Evolutionary conservation across 2,329 filamentous ascomycete genomes (phyloP), one percentile per base, ranked within the genome.

Genomic region (Aspergillus brunneoviolaceus): DNA sequence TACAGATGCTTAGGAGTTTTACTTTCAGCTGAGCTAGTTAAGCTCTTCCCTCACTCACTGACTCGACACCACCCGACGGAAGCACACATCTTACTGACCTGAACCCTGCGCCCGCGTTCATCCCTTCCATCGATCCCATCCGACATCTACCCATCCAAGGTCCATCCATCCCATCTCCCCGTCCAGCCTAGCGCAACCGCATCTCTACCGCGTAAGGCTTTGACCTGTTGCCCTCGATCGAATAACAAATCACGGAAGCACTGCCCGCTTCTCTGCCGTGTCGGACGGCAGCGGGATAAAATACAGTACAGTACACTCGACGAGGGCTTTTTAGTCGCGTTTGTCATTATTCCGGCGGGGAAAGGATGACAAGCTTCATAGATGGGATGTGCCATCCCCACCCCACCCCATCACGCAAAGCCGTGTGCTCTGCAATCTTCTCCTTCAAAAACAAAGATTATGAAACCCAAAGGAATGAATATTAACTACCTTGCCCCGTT

Each of bases 181-280:
- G 6, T 45, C 39, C 33, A n/a, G 39, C 16, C n/a, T 45, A 45
- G 39, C 39, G 39, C 39, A 45, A 9, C 25, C 49, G 49, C 25
- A 51, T 51, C 5, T 29, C 49, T 51, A 33, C 31, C 14, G 27
- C 27, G 14, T 49, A 47, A 49, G 53, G 53, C 53, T 55, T 45
- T 55, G 53, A 55, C 45, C 29, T 45, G 29, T 47, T 45, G 2
- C 27, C 48, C 48, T 27, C 42, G 27, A 49, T 55, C 53, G 53
- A 55, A 55, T 49, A 29, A 49, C 27, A 55, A 35, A 21, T 11
- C 21, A 21, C 14, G 10, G 31, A 31, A 21, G 48, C 53, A 31
- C 42, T 49, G 27, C 48, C 42, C 53, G 42, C 42, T 21, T 10
- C 3, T 47, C 53, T 55, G 45, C 53, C 53, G 53, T 49, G 14